Conservation (phyloP, 2,329 filamentous ascomycete species). For the Paecilomyces fulvus region DNA sequence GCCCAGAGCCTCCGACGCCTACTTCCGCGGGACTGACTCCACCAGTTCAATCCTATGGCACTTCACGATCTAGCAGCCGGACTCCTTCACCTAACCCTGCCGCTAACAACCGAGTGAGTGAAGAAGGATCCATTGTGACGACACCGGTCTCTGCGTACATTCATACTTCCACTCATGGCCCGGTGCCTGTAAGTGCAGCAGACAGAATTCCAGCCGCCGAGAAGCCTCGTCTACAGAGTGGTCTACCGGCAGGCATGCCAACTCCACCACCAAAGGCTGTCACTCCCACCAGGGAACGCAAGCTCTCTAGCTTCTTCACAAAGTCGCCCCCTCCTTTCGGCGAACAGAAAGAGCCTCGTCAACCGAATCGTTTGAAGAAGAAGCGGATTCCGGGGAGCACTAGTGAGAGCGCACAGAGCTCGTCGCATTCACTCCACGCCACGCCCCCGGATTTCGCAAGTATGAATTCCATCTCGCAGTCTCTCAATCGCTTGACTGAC, state of each 20-base stretch:
- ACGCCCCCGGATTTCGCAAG: slow-evolving; percentile 36
- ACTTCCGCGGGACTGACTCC: slow-evolving; percentile 28
- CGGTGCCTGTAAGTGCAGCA: slow-evolving; percentile 15
- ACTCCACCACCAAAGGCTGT: slow-evolving; percentile 30
- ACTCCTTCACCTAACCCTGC: slow-evolving; percentile 11
- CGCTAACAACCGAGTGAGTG: background rate
- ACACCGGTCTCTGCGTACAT: slow-evolving; percentile 16
- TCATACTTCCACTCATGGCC: slow-evolving; percentile 26
- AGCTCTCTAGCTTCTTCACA: slow-evolving; percentile 59
- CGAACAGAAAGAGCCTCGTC: slow-evolving; percentile 52
- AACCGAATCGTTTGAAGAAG: slow-evolving; percentile 87
- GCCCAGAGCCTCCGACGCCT: slow-evolving; percentile 44
- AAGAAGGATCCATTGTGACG: slow-evolving; percentile 7
- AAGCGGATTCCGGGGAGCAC: slow-evolving; percentile 67
- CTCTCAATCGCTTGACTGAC: slow-evolving; percentile 18
- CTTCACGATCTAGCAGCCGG: slow-evolving; percentile 22
- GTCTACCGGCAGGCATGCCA: background rate
- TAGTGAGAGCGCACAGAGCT: slow-evolving; percentile 85
- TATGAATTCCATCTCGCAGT: slow-evolving; percentile 20
- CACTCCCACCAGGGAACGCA: slow-evolving; percentile 59
- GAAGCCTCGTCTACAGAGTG: background rate
- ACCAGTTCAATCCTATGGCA: slow-evolving; percentile 14
- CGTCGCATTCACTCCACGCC: slow-evolving; percentile 63
- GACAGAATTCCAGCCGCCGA: slow-evolving; percentile 1
- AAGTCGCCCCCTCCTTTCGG: slow-evolving; percentile 57